These are phyloP conservation scores for Volvox carteri DNA, from an alignment of 163 green algal species.

Conservation along the genomic window DNA sequence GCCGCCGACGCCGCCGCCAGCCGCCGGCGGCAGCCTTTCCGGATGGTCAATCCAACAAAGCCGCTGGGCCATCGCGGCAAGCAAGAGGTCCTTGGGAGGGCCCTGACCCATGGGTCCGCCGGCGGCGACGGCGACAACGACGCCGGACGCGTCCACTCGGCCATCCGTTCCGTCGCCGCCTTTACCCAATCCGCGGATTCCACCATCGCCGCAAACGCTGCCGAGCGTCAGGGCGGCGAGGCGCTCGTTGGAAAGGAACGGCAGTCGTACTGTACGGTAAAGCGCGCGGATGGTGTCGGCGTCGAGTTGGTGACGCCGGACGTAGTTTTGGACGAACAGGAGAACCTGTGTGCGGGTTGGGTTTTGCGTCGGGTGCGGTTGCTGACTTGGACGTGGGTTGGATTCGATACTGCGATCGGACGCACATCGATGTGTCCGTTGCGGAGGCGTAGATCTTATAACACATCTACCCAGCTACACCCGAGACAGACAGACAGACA, in stretches of 20 bases:
- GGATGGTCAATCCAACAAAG: slow-evolving; percentile 51
- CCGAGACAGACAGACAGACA: too few relatives aligned
- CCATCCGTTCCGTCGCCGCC: background rate
- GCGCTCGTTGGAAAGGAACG: slow-evolving; percentile 57
- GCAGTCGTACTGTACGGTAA: slow-evolving; percentile 43
- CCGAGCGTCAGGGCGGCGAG: slow-evolving; percentile 34
- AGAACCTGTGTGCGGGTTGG: slow-evolving; percentile 32
- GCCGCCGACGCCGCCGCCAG: background rate
- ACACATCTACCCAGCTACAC: too few relatives aligned
- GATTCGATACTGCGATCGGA: too few relatives aligned
- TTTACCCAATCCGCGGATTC: background rate
- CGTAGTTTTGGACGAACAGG: slow-evolving; percentile 54
- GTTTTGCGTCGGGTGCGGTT: too few relatives aligned
- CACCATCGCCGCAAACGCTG: too few relatives aligned
- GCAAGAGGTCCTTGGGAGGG: slow-evolving; percentile 45
- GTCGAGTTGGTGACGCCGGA: slow-evolving; percentile 48
- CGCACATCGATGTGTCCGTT: too few relatives aligned
- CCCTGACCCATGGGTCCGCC: background rate
- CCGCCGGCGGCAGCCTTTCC: slow-evolving; percentile 36
- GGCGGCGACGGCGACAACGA: background rate
- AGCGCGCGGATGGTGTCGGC: background rate
- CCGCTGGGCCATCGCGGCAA: slow-evolving; percentile 39
- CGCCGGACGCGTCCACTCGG: too few relatives aligned
- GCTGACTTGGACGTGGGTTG: too few relatives aligned
- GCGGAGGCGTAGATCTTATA: too few relatives aligned